These are phyloP conservation scores for Phylloporus rhodoxanthus DNA, from an alignment of 768 basidiomycete species.

Conservation along the genomic window DNA sequence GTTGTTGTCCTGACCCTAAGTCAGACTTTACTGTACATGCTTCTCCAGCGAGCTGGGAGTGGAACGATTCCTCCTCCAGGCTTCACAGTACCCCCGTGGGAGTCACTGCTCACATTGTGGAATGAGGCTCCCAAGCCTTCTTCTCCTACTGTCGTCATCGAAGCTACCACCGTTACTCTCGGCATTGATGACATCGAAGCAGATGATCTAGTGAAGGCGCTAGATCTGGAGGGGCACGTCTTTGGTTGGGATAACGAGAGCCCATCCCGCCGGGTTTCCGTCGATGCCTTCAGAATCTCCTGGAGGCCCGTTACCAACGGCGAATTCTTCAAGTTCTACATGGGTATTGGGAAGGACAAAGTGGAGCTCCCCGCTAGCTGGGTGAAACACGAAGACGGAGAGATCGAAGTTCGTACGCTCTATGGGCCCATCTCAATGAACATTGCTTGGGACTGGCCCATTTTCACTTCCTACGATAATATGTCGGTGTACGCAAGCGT, in stretches of 20 bases:
- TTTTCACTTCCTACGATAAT: slow-evolving; percentile 72
- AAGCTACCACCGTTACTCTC: slow-evolving; percentile 52
- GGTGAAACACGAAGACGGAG: slow-evolving; percentile 13
- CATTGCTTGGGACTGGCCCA: slow-evolving; percentile 80
- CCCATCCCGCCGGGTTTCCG: slow-evolving; percentile 54
- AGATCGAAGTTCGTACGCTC: slow-evolving; percentile 66
- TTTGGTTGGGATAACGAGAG: slow-evolving; percentile 97
- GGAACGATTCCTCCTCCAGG: slow-evolving; percentile 76
- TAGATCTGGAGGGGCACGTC: slow-evolving; percentile 49
- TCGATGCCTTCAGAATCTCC: slow-evolving; percentile 69
- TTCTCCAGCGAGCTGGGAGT: slow-evolving; percentile 71
- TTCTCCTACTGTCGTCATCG: slow-evolving; percentile 47
- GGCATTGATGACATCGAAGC: slow-evolving; percentile 83
- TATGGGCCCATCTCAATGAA: slow-evolving; percentile 80
- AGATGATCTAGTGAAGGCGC: slow-evolving; percentile 45
- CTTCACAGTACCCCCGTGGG: slow-evolving; percentile 71
- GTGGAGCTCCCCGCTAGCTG: slow-evolving; percentile 31
- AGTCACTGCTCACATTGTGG: slow-evolving; percentile 44
- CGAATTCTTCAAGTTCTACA: slow-evolving; percentile 71
- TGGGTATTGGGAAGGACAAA: slow-evolving; percentile 37
- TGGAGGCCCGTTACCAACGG: slow-evolving; percentile 87
- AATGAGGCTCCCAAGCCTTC: slow-evolving; percentile 38
- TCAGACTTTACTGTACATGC: slow-evolving; percentile 89
- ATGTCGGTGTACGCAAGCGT: slow-evolving; percentile 74
- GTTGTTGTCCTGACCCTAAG: slow-evolving; percentile 3